Evolutionary conservation across 2,329 filamentous ascomycete genomes (phyloP).

Genomic region (Hypoxylon sp.): DNA sequence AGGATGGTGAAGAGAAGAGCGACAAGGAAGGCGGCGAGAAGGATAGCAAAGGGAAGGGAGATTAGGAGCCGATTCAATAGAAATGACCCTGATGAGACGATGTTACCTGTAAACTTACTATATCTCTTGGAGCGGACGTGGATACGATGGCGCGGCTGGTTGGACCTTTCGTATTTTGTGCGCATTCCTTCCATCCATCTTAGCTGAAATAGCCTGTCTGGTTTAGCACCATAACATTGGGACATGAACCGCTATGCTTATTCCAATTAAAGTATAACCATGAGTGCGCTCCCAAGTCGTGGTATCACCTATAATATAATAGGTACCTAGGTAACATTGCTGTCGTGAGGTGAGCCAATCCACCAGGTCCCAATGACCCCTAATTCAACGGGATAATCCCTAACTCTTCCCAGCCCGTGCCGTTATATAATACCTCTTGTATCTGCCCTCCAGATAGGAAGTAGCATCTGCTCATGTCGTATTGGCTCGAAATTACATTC

Average conservation of each 20-base stretch:
- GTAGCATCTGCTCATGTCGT: slow-evolving; percentile 29
- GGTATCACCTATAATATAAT: neutral
- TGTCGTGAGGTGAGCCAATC: neutral
- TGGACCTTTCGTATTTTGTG: neutral
- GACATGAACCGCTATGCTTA: neutral
- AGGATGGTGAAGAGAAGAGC: neutral
- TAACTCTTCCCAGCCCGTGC: slow-evolving; percentile 18
- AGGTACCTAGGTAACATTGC: neutral
- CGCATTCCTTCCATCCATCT: neutral
- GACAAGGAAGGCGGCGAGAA: slow-evolving; percentile 2
- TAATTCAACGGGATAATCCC: slow-evolving; percentile 16
- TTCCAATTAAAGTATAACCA: neutral
- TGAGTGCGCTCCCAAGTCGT: neutral
- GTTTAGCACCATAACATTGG: neutral
- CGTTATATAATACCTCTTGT: slow-evolving; percentile 21
- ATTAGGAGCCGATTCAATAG: neutral
- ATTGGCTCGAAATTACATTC: slow-evolving; percentile 7
- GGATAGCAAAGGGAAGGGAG: neutral
- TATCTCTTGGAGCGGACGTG: neutral
- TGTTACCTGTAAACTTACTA: neutral
- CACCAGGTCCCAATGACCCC: neutral
- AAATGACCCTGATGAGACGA: neutral
- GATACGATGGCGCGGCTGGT: neutral
- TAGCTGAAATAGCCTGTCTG: neutral
- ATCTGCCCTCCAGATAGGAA: slow-evolving; percentile 21